These are phyloP conservation scores for Pseudisothecium myosuroides DNA, from an alignment of 225 moss, liverwort and hornwort genomes.

Conservation along the genomic window DNA sequence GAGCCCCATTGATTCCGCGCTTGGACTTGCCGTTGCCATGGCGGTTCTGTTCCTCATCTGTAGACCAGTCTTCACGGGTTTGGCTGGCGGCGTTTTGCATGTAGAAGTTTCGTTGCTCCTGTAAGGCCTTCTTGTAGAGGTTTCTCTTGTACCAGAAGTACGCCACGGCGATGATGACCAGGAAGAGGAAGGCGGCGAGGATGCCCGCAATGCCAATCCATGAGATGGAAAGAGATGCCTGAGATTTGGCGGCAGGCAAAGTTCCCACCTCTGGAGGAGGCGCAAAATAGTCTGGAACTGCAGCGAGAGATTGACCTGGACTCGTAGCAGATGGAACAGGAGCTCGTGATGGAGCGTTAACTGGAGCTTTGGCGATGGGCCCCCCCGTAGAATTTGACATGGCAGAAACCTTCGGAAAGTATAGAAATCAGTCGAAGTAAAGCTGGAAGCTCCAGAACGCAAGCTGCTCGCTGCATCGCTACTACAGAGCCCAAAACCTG, in stretches of 20 bases:
- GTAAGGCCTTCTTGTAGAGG: conserved; percentile 20
- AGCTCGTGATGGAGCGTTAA: background rate
- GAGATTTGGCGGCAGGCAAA: background rate
- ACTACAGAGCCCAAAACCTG: background rate
- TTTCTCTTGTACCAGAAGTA: conserved; percentile 29
- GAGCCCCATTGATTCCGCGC: background rate
- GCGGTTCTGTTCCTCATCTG: conserved; percentile 13
- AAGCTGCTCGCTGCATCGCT: conserved; percentile 30
- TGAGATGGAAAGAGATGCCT: conserved; percentile 13
- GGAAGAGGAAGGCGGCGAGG: conserved; percentile 16
- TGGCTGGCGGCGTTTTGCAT: conserved; percentile 11
- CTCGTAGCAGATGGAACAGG: background rate
- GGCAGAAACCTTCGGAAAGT: conserved; percentile 12
- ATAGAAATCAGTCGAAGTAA: background rate
- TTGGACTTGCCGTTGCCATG: background rate
- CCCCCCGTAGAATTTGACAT: conserved; percentile 31
- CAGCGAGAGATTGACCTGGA: background rate
- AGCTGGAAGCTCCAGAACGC: conserved; percentile 10
- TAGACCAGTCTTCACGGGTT: conserved; percentile 10
- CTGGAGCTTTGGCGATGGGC: conserved; percentile 1
- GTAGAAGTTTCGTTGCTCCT: conserved; percentile 23
- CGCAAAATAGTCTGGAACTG: background rate
- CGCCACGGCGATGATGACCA: background rate
- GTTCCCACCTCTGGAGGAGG: background rate
- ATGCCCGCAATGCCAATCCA: conserved; percentile 37